These are phyloP conservation scores for Trichoderma polysporum DNA, from an alignment of 2,329 filamentous ascomycete genomes.

Conservation along the genomic window DNA sequence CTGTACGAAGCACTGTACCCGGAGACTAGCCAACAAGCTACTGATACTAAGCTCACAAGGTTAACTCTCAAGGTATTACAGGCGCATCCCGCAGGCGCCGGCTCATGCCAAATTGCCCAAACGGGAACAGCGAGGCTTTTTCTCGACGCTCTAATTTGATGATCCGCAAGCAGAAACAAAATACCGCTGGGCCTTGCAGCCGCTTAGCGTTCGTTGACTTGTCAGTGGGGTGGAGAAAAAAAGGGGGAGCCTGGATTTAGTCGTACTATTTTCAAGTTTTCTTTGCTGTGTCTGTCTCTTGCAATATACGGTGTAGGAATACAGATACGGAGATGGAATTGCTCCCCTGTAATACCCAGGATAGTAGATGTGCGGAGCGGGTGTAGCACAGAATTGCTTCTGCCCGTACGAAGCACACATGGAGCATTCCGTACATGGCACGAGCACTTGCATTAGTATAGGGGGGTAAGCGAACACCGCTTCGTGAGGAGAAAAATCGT, in stretches of 20 bases:
- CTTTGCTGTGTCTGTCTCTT: neutral
- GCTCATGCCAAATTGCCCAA: conserved; percentile 9
- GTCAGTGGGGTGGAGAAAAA: neutral
- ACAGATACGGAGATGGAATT: neutral
- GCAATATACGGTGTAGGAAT: neutral
- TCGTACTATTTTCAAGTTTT: neutral
- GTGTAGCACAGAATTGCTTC: neutral
- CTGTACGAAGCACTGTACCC: neutral
- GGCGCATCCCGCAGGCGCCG: neutral
- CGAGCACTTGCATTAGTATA: neutral
- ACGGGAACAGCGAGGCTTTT: conserved; percentile 21
- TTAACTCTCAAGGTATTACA: neutral
- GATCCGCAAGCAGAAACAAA: conserved; percentile 2
- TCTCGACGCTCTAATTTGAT: conserved; percentile 19
- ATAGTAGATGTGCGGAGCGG: neutral
- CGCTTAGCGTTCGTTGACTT: neutral
- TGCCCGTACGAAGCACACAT: neutral
- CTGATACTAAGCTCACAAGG: neutral
- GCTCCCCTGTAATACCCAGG: neutral
- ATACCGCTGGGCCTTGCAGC: conserved; percentile 8
- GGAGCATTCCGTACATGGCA: neutral
- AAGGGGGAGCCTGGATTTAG: neutral
- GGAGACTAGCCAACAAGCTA: neutral
- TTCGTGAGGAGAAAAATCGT: neutral
- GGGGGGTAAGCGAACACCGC: neutral